Evolutionary conservation across 2,329 filamentous ascomycete species (phyloP).

Genomic region (Botrytis tulipae): DNA sequence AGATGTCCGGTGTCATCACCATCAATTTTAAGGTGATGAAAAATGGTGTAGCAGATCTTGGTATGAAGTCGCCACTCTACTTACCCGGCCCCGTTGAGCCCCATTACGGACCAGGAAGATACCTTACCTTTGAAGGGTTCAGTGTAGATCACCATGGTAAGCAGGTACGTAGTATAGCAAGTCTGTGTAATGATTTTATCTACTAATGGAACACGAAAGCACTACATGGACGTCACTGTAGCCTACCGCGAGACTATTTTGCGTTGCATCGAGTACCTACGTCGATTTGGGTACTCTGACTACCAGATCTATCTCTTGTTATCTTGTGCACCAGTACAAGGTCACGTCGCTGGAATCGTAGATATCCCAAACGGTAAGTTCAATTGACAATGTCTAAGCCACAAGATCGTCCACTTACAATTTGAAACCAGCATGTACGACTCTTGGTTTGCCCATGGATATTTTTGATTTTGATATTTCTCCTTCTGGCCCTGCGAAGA

Average conservation of each 20-base stretch:
- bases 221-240: slow-evolving; percentile 34
- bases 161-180: slow-evolving; percentile 66
- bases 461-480: slow-evolving; percentile 94
- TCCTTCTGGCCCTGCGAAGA: slow-evolving; percentile 57
- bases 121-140: slow-evolving; percentile 88
- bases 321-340: slow-evolving; percentile 82
- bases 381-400: not conserved
- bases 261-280: slow-evolving; percentile 74
- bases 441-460: slow-evolving; percentile 83
- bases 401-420: slow-evolving; percentile 13
- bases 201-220: slow-evolving; percentile 23
- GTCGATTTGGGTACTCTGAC: slow-evolving; percentile 66
- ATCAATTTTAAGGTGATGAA: slow-evolving; percentile 89
- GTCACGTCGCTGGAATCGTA: slow-evolving; percentile 84
- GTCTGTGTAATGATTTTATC: not conserved
- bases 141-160: slow-evolving; percentile 84
- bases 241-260: slow-evolving; percentile 42
- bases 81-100: slow-evolving; percentile 84
- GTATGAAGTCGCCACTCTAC: slow-evolving; percentile 81
- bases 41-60: slow-evolving; percentile 69
- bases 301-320: slow-evolving; percentile 85
- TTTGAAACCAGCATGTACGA: slow-evolving; percentile 65
- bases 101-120: slow-evolving; percentile 77
- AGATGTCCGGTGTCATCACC: slow-evolving; percentile 90
- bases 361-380: slow-evolving; percentile 70